A percentile compares a stretch with the other conserved stretches of the same genome.
Conservation (phyloP, 441 rosid species). For the Brassica hybrid region DNA sequence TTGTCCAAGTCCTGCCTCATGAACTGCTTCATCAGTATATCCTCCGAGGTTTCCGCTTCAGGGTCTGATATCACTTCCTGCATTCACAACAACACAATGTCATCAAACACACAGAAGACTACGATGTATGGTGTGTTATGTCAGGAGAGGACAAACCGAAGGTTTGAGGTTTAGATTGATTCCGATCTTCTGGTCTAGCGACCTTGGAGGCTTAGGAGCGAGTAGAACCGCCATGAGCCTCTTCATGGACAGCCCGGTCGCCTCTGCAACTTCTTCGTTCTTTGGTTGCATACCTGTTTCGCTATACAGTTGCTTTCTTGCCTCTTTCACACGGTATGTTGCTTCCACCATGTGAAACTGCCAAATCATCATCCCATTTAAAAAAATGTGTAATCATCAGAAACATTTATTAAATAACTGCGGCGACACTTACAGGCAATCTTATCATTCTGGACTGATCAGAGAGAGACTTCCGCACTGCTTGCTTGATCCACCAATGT, state of each 20-base stretch:
- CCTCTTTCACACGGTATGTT: slow-evolving; percentile 85
- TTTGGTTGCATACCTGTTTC: slow-evolving; percentile 77
- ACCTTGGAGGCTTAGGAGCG: slow-evolving; percentile 80
- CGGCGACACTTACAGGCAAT: slow-evolving; percentile 73
- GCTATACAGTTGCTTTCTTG: slow-evolving; percentile 69
- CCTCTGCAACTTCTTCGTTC: slow-evolving; percentile 85
- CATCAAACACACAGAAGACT: not conserved
- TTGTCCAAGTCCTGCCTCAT: slow-evolving; percentile 83
- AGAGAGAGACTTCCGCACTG: slow-evolving; percentile 85
- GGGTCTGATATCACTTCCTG: slow-evolving; percentile 92
- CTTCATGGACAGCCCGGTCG: slow-evolving; percentile 87
- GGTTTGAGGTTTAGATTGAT: slow-evolving; percentile 77
- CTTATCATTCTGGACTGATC: slow-evolving; percentile 88
- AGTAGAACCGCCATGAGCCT: slow-evolving; percentile 73
- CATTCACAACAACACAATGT: not conserved
- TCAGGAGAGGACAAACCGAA: slow-evolving; percentile 54
- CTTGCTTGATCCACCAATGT: slow-evolving; percentile 98
- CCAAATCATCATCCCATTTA: slow-evolving; percentile 32
- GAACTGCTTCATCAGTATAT: slow-evolving; percentile 65
- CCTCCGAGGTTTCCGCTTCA: slow-evolving; percentile 73
- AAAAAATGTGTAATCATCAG: not conserved
- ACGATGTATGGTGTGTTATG: not conserved
- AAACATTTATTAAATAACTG: not conserved
- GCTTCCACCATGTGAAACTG: slow-evolving; percentile 97
- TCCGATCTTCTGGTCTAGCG: slow-evolving; percentile 89